A percentile compares a stretch with the other conserved stretches of the same genome.
Evolutionary conservation across 192 early-diverging fungal species (phyloP).

Genomic region (Linnemannia elongata): DNA sequence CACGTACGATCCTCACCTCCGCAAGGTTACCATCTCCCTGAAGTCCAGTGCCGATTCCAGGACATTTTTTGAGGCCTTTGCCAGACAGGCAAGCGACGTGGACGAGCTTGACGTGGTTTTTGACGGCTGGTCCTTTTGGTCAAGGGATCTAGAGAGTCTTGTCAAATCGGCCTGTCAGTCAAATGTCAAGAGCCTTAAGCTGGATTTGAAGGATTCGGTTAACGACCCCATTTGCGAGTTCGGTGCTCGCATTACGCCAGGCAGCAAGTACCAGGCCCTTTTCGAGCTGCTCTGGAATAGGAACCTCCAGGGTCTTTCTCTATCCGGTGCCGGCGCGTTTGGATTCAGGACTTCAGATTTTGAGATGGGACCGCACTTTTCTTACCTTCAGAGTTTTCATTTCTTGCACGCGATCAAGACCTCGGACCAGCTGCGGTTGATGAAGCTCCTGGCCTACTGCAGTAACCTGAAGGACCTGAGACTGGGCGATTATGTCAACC

Average conservation of each 20-base stretch:
- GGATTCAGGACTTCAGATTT: background rate
- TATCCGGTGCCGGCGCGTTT: background rate
- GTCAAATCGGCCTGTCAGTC: background rate
- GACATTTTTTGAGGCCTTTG: constrained; percentile 5
- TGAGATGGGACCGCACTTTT: background rate
- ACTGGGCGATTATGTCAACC: background rate
- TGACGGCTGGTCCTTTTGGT: background rate
- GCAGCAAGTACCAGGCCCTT: background rate
- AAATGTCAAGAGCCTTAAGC: background rate
- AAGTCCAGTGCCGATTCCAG: background rate
- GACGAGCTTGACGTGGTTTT: constrained; percentile 21
- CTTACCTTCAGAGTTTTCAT: background rate
- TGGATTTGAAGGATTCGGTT: background rate
- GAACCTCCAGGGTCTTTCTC: background rate
- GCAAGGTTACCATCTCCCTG: constrained; percentile 15
- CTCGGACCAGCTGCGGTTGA: background rate
- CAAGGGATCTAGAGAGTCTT: constrained; percentile 4
- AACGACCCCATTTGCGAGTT: background rate
- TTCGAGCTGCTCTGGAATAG: background rate
- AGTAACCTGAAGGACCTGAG: background rate
- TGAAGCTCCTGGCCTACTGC: background rate
- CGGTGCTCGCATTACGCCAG: background rate
- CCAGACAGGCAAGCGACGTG: background rate
- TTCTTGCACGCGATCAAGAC: background rate
- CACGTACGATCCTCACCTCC: background rate